Base-by-base conservation (phyloP, 768 basidiomycete genomes). In the Clitopilus hobsonii region DNA sequence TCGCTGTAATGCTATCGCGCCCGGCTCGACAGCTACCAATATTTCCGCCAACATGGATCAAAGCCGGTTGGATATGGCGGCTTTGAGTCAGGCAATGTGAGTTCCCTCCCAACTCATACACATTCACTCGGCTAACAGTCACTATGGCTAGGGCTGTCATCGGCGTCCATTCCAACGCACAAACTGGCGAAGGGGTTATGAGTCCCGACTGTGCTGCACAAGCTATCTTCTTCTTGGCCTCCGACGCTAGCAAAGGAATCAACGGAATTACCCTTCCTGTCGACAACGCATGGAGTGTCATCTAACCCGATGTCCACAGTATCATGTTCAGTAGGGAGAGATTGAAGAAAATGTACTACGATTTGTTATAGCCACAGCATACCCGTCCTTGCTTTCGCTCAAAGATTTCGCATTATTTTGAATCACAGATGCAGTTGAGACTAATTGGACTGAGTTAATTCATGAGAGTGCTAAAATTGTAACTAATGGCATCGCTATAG, bases 1-100 rank as follows among this genome's bases (percentile, higher is more conserved):
- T 38, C 53, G 60, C 6, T 61, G 60, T 28, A 61, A 61, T 58
- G 60, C 57, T 20, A 52, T 61, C 20, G 48, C 50, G 23, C 60
- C 60, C 20, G 60, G 57, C 30, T 51, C 50, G 22, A 45, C 41
- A 13, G 49, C 11, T 28, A 52, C 55, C 26, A 51, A 38, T 18
- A 24, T 41, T 24, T 14, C 6, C 4, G 27, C 11, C 18, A 26
- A 26, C 23, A 52, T 36, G 11, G 30, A 20, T 22, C 6, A 14
- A 36, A 20, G 13, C 38, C 22, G n/a, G 38, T 52, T 50, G 7
- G 36, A n/a, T 24, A 18, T 18, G 4, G 41, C n/a, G 5, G 41
- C 41, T 4, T 45, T 45, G n/a, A 3, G n/a, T 18, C 41, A 20
- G 22, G 41, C 41, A 8, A 45, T 45, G 41, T 45, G 41, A 45